Evolutionary conservation across 2,329 filamentous ascomycete species (phyloP), one percentile per base, ranked within the genome.

Genomic region (Aphanoascus verrucosus): DNA sequence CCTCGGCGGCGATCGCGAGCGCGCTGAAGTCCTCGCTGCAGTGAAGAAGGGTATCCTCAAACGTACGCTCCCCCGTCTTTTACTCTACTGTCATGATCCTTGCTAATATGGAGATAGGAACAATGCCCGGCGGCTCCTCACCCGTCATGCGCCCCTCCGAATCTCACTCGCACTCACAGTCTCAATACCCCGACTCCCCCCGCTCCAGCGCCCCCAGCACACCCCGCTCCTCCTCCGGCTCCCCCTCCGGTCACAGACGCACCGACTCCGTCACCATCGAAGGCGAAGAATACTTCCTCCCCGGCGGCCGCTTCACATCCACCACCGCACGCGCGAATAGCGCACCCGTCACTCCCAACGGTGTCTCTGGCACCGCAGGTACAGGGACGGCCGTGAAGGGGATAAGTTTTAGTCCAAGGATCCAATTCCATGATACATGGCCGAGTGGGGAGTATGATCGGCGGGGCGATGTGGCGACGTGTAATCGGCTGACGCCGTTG

Each of bases 31-130:
- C 14, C 78, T 97, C 42, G 88, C 90, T 17, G 88, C 89, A 5
- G 88, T 97, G 46, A 88, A 88, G 65, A 96, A 95, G 72, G 93
- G 93, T 47, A 98, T 98, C 48, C 71, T 98, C 53, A 98, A 98
- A 73, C 86, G 89, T 86, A 78, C 68, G 80, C 70, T 40, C 5
- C 12, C n/a, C 23, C 11, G 15, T 5, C 15, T 20, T 15, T 28
- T 14, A 46, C 37, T 38, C 23, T 20, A 42, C 5, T 4, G 23
- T 28, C 3, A 35, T 50, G 9, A 23, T 19, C 41, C 7, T 12
- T 43, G 20, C 42, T 53, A 35, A 51, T 31, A 19, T 34, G 41
- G n/a, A 37, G 7, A 34, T 47, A 58, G 54, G 52, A 52, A 52
- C 54, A 12, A 52, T 54, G 12, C 52, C 55, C 31, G 49, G 52